These are phyloP conservation scores for Arabidopsis hybrid DNA, from an alignment of 441 rosid species.

Conservation along the genomic window DNA sequence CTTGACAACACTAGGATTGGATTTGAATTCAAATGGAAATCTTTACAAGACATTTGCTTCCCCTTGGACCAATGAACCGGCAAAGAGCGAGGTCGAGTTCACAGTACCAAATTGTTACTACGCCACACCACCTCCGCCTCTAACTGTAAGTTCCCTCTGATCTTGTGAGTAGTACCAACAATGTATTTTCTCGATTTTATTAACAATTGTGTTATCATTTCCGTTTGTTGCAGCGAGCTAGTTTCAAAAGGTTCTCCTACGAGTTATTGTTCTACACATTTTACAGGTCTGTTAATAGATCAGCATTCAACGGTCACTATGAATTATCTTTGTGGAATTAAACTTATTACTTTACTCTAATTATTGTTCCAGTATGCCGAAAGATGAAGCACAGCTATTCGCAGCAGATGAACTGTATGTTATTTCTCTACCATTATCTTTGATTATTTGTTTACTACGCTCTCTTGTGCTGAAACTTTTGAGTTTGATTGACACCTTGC, in stretches of 20 bases:
- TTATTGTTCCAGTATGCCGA: slow-evolving; percentile 81
- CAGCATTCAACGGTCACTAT: neutral
- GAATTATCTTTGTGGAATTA: slow-evolving; percentile 10
- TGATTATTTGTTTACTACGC: slow-evolving; percentile 2
- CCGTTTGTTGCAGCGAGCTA: slow-evolving; percentile 74
- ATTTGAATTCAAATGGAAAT: slow-evolving; percentile 89
- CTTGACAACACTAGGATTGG: slow-evolving; percentile 89
- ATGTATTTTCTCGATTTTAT: neutral
- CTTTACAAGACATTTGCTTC: slow-evolving; percentile 97
- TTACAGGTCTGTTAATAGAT: slow-evolving; percentile 70
- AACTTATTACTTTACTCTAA: slow-evolving; percentile 6
- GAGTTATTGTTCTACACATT: slow-evolving; percentile 89
- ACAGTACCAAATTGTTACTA: slow-evolving; percentile 89
- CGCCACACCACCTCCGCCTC: slow-evolving; percentile 80
- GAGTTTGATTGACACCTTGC: slow-evolving; percentile 44
- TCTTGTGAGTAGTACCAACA: slow-evolving; percentile 1
- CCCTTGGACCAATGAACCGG: slow-evolving; percentile 98
- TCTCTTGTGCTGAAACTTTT: neutral
- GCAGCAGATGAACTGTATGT: slow-evolving; percentile 98
- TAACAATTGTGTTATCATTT: slow-evolving; percentile 5
- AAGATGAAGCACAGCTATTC: slow-evolving; percentile 91
- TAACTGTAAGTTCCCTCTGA: slow-evolving; percentile 64
- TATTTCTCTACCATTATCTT: slow-evolving; percentile 22
- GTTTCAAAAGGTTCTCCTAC: slow-evolving; percentile 73
- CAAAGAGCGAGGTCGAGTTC: slow-evolving; percentile 92